A percentile compares a stretch with the other conserved stretches of the same genome.
Conservation (phyloP, 2,329 filamentous ascomycete genomes). For the Endothia cerciana region DNA sequence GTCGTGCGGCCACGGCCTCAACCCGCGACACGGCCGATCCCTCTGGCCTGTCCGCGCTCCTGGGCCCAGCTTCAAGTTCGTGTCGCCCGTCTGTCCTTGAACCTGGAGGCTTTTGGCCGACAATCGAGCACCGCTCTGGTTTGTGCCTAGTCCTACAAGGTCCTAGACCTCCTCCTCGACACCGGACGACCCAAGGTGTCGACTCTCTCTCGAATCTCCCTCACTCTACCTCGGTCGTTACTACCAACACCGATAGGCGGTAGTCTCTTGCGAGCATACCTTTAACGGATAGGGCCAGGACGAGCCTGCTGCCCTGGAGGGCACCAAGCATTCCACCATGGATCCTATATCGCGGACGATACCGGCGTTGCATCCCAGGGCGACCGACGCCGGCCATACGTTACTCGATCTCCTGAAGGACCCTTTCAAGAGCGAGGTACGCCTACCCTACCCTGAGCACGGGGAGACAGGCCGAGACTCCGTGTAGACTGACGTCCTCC, state of each 20-base stretch:
- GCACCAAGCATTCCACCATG: constrained; percentile 20
- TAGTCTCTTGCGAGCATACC: neutral
- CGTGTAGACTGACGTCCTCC: neutral
- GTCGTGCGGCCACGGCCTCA: constrained; percentile 3
- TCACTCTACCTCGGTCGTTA: neutral
- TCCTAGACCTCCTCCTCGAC: neutral
- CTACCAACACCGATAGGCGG: neutral
- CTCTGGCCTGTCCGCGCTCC: constrained; percentile 1
- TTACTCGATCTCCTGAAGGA: constrained; percentile 53
- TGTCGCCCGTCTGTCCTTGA: neutral
- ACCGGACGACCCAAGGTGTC: neutral
- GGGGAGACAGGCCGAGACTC: neutral
- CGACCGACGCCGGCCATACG: constrained; percentile 42
- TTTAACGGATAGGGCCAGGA: constrained; percentile 8
- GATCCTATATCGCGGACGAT: constrained; percentile 8
- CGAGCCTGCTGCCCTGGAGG: constrained; percentile 18
- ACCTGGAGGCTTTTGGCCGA: neutral
- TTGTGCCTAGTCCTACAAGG: neutral
- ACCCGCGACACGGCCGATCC: constrained; percentile 12
- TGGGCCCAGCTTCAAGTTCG: constrained; percentile 2
- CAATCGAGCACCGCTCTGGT: neutral
- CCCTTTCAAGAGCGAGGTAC: constrained; percentile 54
- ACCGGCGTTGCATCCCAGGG: constrained; percentile 26
- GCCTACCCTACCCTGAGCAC: constrained; percentile 14
- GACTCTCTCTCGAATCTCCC: neutral